These are phyloP conservation scores for Elongisporangium undulatum DNA, from an alignment of 352 stramenopile genomes.

Conservation along the genomic window DNA sequence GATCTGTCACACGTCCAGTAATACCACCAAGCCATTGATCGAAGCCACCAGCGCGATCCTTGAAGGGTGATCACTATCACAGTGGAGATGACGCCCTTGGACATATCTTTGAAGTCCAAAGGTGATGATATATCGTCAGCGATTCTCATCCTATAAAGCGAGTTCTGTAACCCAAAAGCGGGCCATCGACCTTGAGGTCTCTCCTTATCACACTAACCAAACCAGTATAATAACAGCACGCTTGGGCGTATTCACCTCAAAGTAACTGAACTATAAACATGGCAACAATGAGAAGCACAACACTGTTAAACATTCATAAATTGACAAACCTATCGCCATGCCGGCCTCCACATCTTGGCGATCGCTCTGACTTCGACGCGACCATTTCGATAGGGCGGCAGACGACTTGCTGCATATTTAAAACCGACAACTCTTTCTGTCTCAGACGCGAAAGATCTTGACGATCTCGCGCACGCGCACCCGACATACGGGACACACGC, in stretches of 20 bases:
- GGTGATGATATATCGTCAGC: neutral
- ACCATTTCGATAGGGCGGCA: neutral
- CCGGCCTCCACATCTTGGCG: neutral
- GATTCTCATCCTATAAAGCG: too few species aligned
- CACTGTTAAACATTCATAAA: neutral
- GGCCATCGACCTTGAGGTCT: too few species aligned
- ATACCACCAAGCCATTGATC: neutral
- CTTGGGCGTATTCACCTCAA: too few species aligned
- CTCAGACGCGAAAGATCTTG: neutral
- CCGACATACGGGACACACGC: neutral
- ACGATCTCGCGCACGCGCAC: neutral
- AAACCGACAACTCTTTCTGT: too few species aligned
- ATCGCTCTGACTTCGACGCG: neutral
- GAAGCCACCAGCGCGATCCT: neutral
- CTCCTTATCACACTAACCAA: too few species aligned
- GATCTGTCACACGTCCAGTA: neutral
- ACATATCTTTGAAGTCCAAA: neutral
- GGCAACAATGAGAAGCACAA: neutral
- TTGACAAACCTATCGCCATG: neutral
- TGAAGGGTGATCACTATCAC: neutral
- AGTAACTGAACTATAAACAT: too few species aligned
- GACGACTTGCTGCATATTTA: neutral
- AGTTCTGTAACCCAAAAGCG: too few species aligned
- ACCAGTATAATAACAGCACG: too few species aligned
- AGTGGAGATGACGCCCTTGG: neutral